Evolutionary conservation across 768 basidiomycete genomes (phyloP).

Genomic region (Pleurotus citrinopileatus): DNA sequence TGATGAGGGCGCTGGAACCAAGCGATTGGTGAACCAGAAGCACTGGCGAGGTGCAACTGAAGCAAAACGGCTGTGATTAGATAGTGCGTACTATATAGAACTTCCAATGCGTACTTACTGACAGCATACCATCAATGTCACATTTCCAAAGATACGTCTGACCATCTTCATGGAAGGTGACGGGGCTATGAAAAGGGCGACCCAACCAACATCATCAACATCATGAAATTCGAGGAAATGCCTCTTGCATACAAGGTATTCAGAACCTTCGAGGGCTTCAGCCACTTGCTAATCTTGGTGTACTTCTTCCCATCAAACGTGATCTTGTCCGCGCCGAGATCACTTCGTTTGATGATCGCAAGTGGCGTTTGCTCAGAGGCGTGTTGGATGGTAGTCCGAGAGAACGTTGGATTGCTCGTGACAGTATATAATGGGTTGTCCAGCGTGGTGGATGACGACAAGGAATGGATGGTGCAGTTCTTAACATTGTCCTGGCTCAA

Average conservation of each 20-base stretch:
- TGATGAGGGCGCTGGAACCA: background rate
- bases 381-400: background rate
- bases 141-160: constrained; percentile 20
- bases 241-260: background rate
- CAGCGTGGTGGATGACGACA: background rate
- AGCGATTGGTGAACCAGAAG: background rate
- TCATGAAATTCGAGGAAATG: background rate
- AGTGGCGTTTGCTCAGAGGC: background rate
- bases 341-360: background rate
- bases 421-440: background rate
- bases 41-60: background rate
- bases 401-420: background rate
- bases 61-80: background rate
- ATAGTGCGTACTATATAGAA: background rate
- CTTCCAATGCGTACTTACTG: constrained; percentile 13
- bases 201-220: too few relatives aligned
- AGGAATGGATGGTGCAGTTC: background rate
- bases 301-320: background rate
- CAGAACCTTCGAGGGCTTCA: background rate
- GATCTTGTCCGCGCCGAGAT: background rate
- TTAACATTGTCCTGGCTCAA: background rate
- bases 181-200: constrained; percentile 21
- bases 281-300: background rate
- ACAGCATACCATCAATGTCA: constrained; percentile 17
- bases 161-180: constrained; percentile 20